Percentiles rank a stretch among this genome's conserved stretches.
These are phyloP conservation scores for Eucalyptus polyanthemos DNA, from an alignment of 345 rosid genomes.

Conservation along the genomic window DNA sequence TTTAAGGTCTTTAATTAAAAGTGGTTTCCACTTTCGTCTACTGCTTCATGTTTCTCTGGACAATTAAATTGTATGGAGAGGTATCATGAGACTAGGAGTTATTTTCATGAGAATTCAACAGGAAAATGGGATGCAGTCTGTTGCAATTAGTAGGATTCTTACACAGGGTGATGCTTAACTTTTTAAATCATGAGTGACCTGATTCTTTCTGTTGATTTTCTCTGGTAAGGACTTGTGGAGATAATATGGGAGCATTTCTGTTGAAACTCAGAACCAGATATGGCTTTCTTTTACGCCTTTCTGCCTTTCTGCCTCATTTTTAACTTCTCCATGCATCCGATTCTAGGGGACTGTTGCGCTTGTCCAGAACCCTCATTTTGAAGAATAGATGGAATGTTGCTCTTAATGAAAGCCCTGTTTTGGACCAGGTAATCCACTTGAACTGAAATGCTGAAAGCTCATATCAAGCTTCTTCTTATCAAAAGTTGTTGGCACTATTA, in stretches of 20 bases:
- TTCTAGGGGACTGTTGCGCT: not conserved
- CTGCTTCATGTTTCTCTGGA: not conserved
- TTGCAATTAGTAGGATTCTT: not conserved
- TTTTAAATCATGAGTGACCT: not conserved
- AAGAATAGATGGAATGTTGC: not conserved
- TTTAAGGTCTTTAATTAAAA: not conserved
- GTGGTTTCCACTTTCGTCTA: not conserved
- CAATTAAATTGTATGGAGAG: not conserved
- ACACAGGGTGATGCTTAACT: not conserved
- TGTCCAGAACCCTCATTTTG: not conserved
- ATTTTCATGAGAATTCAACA: not conserved
- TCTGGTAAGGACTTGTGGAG: not conserved
- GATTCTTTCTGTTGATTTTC: not conserved
- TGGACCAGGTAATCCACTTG: not conserved
- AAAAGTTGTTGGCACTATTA: not conserved
- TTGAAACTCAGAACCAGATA: not conserved
- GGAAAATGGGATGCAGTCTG: not conserved
- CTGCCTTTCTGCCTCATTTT: not conserved
- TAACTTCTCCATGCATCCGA: not conserved
- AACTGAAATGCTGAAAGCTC: not conserved
- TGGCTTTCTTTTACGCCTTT: not conserved
- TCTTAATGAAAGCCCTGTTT: not conserved
- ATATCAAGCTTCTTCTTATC: not conserved
- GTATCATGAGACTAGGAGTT: not conserved
- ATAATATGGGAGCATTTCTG: not conserved